Evolutionary conservation across 148 eudicot genomes (phyloP).

Genomic region (Rhododendron ferrugineum): DNA sequence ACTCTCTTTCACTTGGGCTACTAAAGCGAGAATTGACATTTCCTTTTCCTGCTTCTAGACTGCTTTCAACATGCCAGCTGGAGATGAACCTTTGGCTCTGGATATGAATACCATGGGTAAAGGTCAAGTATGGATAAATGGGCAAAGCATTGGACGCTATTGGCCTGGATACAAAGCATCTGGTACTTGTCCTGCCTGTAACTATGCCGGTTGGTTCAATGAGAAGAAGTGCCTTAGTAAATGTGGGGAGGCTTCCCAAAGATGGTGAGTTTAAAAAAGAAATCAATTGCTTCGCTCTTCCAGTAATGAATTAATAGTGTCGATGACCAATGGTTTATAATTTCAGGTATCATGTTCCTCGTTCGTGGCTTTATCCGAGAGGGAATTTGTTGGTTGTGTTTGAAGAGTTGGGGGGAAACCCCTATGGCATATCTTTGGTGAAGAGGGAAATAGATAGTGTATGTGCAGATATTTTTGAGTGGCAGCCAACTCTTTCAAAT

Average conservation of each 20-base stretch:
- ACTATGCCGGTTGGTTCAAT: slow-evolving; percentile 54
- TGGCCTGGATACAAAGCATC: slow-evolving; percentile 77
- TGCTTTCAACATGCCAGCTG: slow-evolving; percentile 56
- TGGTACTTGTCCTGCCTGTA: slow-evolving; percentile 59
- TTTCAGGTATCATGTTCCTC: slow-evolving; percentile 87
- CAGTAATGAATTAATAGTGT: background rate
- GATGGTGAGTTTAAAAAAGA: slow-evolving; percentile 45
- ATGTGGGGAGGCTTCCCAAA: slow-evolving; percentile 80
- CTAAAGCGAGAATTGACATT: background rate
- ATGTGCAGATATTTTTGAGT: slow-evolving; percentile 66
- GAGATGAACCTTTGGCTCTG: slow-evolving; percentile 67
- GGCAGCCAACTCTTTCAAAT: slow-evolving; percentile 68
- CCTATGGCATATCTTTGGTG: slow-evolving; percentile 61
- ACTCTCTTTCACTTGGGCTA: background rate
- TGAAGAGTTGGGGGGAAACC: slow-evolving; percentile 79
- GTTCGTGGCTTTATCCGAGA: slow-evolving; percentile 70
- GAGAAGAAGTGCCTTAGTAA: slow-evolving; percentile 73
- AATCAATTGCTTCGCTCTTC: background rate
- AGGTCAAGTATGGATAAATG: slow-evolving; percentile 85
- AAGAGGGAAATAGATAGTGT: slow-evolving; percentile 62
- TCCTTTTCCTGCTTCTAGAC: slow-evolving; percentile 30
- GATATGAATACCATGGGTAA: slow-evolving; percentile 83
- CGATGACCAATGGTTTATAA: slow-evolving; percentile 4
- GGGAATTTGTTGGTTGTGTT: slow-evolving; percentile 72
- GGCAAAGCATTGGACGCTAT: slow-evolving; percentile 71